Evolutionary conservation across 805 yeast genomes (phyloP).

Genomic region (Candida montana): DNA sequence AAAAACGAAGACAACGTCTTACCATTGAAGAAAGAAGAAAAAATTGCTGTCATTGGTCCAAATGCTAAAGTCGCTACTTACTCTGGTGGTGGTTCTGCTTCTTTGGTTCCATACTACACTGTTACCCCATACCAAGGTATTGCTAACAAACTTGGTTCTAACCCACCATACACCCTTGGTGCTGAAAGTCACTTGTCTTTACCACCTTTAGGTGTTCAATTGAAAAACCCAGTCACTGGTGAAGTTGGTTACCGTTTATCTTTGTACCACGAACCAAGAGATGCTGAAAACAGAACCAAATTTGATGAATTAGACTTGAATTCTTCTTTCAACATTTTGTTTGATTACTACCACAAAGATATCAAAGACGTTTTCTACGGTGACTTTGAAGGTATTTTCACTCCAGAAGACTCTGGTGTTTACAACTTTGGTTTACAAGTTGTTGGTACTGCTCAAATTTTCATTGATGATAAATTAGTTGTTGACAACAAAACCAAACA

Average conservation of each 20-base stretch:
- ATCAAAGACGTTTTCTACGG: constrained; percentile 32
- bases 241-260: constrained; percentile 22
- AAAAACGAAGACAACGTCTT: constrained; percentile 44
- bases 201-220: constrained; percentile 29
- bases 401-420: constrained; percentile 42
- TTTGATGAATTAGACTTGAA: constrained; percentile 26
- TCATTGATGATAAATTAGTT: constrained; percentile 44
- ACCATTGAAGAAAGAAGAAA: constrained; percentile 41
- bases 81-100: constrained; percentile 63
- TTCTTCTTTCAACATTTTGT: constrained; percentile 21
- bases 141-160: constrained; percentile 21
- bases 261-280: constrained; percentile 24
- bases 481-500: constrained; percentile 55
- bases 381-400: constrained; percentile 41
- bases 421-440: constrained; percentile 49
- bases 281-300: constrained; percentile 19
- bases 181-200: constrained; percentile 31
- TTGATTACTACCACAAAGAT: constrained; percentile 27
- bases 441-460: constrained; percentile 51
- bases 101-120: constrained; percentile 42
- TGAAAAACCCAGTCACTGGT: constrained; percentile 21
- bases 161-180: constrained; percentile 30
- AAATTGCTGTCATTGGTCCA: constrained; percentile 53
- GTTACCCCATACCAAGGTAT: constrained; percentile 47
- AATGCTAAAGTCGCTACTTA: constrained; percentile 45